These are phyloP conservation scores for Tolypocladium sp. DNA, from an alignment of 2,329 filamentous ascomycete genomes.

Conservation along the genomic window DNA sequence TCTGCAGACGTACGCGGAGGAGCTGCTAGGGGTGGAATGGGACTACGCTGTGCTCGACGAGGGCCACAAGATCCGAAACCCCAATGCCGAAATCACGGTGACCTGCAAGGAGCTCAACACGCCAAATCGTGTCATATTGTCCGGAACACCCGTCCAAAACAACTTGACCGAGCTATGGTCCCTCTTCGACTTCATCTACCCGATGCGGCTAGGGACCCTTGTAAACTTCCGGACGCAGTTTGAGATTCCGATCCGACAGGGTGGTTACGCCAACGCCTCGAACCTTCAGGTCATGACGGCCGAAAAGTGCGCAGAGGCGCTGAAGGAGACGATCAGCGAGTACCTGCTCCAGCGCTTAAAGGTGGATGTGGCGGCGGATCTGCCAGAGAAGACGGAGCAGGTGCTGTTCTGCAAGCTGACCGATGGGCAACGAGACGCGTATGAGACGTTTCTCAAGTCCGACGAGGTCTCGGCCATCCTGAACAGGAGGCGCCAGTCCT, in stretches of 20 bases:
- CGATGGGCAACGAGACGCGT: slow-evolving; percentile 63
- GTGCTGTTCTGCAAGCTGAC: slow-evolving; percentile 95
- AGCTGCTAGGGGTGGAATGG: slow-evolving; percentile 79
- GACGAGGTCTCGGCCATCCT: slow-evolving; percentile 81
- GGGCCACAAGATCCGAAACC: slow-evolving; percentile 96
- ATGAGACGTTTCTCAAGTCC: slow-evolving; percentile 72
- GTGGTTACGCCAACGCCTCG: slow-evolving; percentile 90
- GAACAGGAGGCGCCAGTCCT: slow-evolving; percentile 62
- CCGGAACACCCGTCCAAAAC: slow-evolving; percentile 96
- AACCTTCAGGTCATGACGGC: slow-evolving; percentile 93
- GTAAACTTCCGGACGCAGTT: slow-evolving; percentile 88
- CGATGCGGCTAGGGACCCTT: slow-evolving; percentile 86
- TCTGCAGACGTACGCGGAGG: slow-evolving; percentile 81
- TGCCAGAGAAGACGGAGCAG: slow-evolving; percentile 93
- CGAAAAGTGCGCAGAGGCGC: slow-evolving; percentile 82
- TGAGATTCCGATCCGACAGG: slow-evolving; percentile 85
- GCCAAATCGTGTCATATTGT: slow-evolving; percentile 82
- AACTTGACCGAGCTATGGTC: slow-evolving; percentile 95
- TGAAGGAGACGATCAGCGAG: slow-evolving; percentile 89
- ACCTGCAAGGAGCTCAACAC: slow-evolving; percentile 92
- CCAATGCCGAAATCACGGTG: slow-evolving; percentile 88
- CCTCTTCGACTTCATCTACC: slow-evolving; percentile 93
- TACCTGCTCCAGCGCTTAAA: slow-evolving; percentile 91
- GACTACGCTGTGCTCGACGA: slow-evolving; percentile 91
- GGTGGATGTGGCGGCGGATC: slow-evolving; percentile 82